Evolutionary conservation across 108 stramenopile species (phyloP).

Genomic region (Aureococcus anophagefferens): DNA sequence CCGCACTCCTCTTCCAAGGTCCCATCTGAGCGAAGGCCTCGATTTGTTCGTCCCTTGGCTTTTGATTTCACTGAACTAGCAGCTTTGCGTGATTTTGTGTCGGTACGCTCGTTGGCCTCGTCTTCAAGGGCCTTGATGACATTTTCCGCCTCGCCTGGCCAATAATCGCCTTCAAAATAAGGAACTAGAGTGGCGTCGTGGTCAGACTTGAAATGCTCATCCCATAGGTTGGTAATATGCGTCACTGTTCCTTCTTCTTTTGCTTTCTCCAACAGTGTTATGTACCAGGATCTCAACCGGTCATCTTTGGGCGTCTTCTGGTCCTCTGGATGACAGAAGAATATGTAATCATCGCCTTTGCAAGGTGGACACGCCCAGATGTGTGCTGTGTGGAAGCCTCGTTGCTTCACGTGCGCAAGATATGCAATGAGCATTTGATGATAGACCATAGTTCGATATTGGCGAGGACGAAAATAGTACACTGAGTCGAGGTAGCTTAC

Average conservation of each 20-base stretch:
- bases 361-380: conserved; percentile 96
- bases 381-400: conserved; percentile 90
- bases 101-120: conserved; percentile 46
- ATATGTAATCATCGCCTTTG: conserved; percentile 91
- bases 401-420: conserved; percentile 76
- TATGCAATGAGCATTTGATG: conserved; percentile 78
- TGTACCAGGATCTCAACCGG: conserved; percentile 80
- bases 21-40: conserved; percentile 73
- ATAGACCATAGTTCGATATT: conserved; percentile 72
- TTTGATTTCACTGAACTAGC: neutral
- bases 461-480: conserved; percentile 69
- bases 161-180: conserved; percentile 98
- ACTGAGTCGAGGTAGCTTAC: conserved; percentile 94
- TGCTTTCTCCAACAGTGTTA: conserved; percentile 67
- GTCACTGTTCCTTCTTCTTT: conserved; percentile 62
- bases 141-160: conserved; percentile 92
- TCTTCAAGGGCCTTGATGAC: conserved; percentile 87
- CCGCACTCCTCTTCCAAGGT: conserved; percentile 51
- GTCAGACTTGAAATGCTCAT: conserved; percentile 66
- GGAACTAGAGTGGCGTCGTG: conserved; percentile 77
- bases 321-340: conserved; percentile 66
- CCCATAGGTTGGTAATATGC: conserved; percentile 58
- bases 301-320: conserved; percentile 74
- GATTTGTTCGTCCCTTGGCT: conserved; percentile 6
- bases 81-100: conserved; percentile 40